Conservation (phyloP, 2,329 filamentous ascomycete species). For the Ophiocordyceps robertsii region DNA sequence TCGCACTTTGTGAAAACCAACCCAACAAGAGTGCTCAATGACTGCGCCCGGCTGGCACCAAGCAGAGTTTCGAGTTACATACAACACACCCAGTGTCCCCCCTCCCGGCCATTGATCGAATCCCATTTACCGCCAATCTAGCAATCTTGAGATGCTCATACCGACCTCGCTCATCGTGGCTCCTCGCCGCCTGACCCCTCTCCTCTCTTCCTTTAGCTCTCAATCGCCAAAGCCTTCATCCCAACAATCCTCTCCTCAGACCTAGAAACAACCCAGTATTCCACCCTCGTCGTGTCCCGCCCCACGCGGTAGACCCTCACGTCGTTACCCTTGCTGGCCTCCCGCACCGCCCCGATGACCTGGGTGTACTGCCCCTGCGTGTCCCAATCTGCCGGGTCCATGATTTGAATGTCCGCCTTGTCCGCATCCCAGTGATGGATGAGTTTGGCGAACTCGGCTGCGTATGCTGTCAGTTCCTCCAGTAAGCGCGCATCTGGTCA, state of each 20-base stretch:
- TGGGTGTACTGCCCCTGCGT: constrained; percentile 53
- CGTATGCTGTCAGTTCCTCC: not conserved
- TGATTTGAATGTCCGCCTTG: constrained; percentile 47
- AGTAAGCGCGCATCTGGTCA: no score
- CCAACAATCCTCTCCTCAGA: constrained; percentile 55
- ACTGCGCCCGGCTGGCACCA: no score
- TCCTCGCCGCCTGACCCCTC: no score
- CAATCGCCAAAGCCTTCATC: constrained; percentile 63
- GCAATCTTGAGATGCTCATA: no score
- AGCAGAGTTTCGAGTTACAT: no score
- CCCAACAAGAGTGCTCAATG: no score
- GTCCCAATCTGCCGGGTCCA: constrained; percentile 63
- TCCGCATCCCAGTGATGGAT: constrained; percentile 43
- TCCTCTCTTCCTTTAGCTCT: constrained; percentile 24
- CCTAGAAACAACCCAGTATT: constrained; percentile 70
- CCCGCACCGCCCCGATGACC: constrained; percentile 54
- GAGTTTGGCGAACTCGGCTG: constrained; percentile 57
- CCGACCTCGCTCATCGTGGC: no score
- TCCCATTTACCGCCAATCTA: no score
- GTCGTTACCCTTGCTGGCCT: constrained; percentile 49
- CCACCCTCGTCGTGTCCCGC: constrained; percentile 47
- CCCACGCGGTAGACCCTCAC: constrained; percentile 64
- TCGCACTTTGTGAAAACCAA: no score
- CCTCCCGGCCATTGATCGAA: no score
- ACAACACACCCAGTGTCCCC: no score